Conservation (phyloP, 2,329 filamentous ascomycete genomes). For the Delphinella strobiligena region DNA sequence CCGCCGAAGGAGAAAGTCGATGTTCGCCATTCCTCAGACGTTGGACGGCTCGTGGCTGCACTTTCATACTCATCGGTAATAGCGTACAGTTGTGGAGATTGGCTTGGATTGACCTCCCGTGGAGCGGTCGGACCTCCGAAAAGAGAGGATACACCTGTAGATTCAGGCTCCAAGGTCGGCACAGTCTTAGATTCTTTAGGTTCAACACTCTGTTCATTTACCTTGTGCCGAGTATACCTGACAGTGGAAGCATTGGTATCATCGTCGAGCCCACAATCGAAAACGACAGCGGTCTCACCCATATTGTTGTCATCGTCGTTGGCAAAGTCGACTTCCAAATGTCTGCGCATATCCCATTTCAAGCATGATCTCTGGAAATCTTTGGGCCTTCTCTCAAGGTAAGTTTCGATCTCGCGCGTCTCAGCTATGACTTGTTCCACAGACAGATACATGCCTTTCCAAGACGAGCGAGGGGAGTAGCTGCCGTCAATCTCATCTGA, state of each 20-base stretch:
- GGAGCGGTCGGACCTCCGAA: constrained; percentile 36
- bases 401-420: constrained; percentile 70
- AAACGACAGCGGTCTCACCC: constrained; percentile 65
- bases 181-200: constrained; percentile 11
- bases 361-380: constrained; percentile 68
- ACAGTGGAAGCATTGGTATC: constrained; percentile 40
- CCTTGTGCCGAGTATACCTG: constrained; percentile 45
- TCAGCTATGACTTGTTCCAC: constrained; percentile 62
- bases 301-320: constrained; percentile 63
- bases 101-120: too few species aligned
- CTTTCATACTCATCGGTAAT: constrained; percentile 1
- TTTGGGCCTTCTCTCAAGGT: constrained; percentile 57
- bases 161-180: constrained; percentile 3
- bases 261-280: constrained; percentile 60
- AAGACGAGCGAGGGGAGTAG: constrained; percentile 71
- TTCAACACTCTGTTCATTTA: constrained; percentile 16
- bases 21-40: constrained; percentile 53
- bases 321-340: constrained; percentile 79
- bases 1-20: constrained; percentile 52
- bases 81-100: constrained; percentile 1
- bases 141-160: constrained; percentile 27
- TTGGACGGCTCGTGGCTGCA: constrained; percentile 10
- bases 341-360: constrained; percentile 86
- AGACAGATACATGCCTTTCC: constrained; percentile 58
- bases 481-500: constrained; percentile 53